Base-by-base conservation (phyloP, 208 protist genomes). In the Giardia duodenalis region DNA sequence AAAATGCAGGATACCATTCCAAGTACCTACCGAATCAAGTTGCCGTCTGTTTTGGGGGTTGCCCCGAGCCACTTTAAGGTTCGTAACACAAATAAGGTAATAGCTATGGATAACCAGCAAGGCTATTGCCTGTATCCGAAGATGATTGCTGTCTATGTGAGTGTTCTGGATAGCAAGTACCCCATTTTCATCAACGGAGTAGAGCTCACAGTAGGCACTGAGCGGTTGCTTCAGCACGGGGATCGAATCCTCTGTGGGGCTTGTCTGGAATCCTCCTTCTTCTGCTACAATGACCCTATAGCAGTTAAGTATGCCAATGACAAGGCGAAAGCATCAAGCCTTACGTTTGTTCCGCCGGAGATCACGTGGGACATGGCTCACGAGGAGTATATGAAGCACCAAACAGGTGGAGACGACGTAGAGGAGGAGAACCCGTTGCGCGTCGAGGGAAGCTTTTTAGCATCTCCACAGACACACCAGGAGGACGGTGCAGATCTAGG, bases 331-430 rank as follows among this genome's bases (percentile, higher is more conserved):
- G 57, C 57, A 30, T 76, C 57, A 76, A 76, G 57, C 57, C 57
- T 76, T 10, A 76, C 57, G 19, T 76, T 76, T 76, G 30, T 76
- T 76, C 57, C 57, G 57, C 57, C 57, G 57, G 57, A 76, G 57
- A 76, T 76, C 10, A 76, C 57, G 57, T 76, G 57, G 57, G 57
- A 76, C 19, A 76, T 76, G 57, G 57, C 57, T 30, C 57, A 76
- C 57, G 57, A 76, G 57, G 57, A 76, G 57, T 76, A 76, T 30
- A 76, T 76, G 57, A 76, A 76, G 57, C 30, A 76, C 57, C 57
- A 76, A 30, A 76, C 57, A 10, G 57, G 57, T 76, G 57, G 57
- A 30, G 57, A 76, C 57, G 19, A 76, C 57, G n/a, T n/a, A n/a
- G n/a, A n/a, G n/a, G n/a, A n/a, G n/a, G n/a, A n/a, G n/a, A 30